phyloP scores from a whole-genome alignment of 495 filamentous ascomycete genomes.

The Copromyces sp. region DNA sequence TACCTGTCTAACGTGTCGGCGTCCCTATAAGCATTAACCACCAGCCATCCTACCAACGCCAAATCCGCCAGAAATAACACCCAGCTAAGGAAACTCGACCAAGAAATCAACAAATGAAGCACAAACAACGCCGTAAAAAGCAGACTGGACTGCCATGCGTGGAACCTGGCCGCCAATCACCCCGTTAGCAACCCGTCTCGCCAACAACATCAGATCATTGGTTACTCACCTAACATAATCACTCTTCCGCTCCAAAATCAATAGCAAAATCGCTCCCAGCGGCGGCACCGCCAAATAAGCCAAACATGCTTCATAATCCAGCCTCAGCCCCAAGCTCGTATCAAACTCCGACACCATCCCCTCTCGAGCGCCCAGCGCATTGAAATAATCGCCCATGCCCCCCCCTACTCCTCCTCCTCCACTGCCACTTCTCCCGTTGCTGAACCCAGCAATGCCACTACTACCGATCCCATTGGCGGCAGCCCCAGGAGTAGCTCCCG shows the following conservation, averaged over 20 bases:
- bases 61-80: constrained; percentile 68
- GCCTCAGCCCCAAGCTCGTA: constrained; percentile 56
- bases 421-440: not conserved
- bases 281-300: constrained; percentile 85
- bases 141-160: constrained; percentile 90
- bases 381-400: constrained; percentile 25
- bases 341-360: constrained; percentile 51
- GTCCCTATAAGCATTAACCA: constrained; percentile 72
- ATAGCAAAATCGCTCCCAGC: constrained; percentile 70
- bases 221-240: constrained; percentile 81
- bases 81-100: constrained; percentile 77
- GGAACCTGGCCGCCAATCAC: constrained; percentile 49
- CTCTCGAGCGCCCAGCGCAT: constrained; percentile 21
- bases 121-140: constrained; percentile 80
- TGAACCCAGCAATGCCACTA: not conserved
- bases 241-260: constrained; percentile 85
- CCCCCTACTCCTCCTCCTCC: constrained; percentile 9
- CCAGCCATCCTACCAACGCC: constrained; percentile 64
- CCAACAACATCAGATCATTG: not conserved
- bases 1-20: constrained; percentile 84
- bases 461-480: not conserved
- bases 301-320: constrained; percentile 79
- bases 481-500: not conserved
- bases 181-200: not conserved
- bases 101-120: constrained; percentile 74